phyloP scores from a whole-genome alignment of 2,329 filamentous ascomycete genomes.

The Scedosporium dehoogii region DNA sequence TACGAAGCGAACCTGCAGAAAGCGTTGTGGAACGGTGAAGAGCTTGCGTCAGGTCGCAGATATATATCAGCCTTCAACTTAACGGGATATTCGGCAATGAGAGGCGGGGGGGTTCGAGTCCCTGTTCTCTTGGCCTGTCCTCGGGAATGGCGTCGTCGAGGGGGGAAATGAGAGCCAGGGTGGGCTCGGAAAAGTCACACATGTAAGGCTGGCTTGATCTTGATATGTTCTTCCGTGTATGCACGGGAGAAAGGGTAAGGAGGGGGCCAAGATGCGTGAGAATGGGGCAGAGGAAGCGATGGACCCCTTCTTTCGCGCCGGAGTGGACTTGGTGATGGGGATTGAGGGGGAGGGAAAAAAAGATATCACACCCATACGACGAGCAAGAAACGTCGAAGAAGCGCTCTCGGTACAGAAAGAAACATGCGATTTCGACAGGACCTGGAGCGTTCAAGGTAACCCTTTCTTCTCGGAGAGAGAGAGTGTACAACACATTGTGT shows the following conservation, averaged over 20 bases:
- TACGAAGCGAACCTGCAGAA: not conserved
- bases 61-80: slow-evolving; percentile 1
- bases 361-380: not conserved
- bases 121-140: not conserved
- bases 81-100: not conserved
- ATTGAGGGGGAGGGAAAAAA: not conserved
- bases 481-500: not conserved
- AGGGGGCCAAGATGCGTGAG: too few relatives aligned
- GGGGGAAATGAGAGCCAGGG: not conserved
- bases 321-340: not conserved
- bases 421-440: not conserved
- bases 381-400: not conserved
- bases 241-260: not conserved
- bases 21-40: not conserved
- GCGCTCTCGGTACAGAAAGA: not conserved
- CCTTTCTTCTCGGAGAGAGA: not conserved
- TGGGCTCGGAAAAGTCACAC: not conserved
- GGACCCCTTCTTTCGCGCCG: not conserved
- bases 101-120: not conserved
- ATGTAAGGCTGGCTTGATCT: not conserved
- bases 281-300: not conserved
- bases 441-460: not conserved
- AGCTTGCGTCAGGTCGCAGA: not conserved
- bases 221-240: not conserved
- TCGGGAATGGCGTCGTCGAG: not conserved